These are phyloP conservation scores for Elymus sibiricus DNA, from an alignment of 176 grass and related monocot genomes.

Conservation along the genomic window DNA sequence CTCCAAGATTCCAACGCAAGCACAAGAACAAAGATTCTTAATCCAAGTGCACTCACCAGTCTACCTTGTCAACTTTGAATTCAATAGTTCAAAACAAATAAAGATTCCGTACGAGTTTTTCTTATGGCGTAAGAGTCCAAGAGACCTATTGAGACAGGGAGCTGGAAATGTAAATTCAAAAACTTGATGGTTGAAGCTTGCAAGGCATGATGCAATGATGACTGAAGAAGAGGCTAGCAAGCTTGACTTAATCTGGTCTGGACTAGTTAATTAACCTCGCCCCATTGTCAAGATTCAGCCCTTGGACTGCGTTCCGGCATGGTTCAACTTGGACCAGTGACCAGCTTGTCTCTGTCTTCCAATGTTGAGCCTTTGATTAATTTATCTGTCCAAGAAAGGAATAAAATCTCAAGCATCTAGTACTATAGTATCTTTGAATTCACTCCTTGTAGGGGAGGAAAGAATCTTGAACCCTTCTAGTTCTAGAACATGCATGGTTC, in stretches of 20 bases:
- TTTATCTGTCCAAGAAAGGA: constrained; percentile 2
- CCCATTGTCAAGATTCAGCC: constrained; percentile 33
- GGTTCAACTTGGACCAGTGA: constrained; percentile 33
- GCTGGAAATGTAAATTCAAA: not conserved
- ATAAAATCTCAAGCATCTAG: not conserved
- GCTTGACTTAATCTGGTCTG: constrained; percentile 37
- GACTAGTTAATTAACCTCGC: not conserved
- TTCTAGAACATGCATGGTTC: not conserved
- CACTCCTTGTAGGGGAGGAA: not conserved
- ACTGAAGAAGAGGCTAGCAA: not conserved
- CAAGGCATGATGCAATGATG: constrained; percentile 19
- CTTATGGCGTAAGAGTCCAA: not conserved
- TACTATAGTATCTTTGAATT: not conserved
- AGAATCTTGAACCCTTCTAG: constrained; percentile 6
- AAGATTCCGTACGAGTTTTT: not conserved
- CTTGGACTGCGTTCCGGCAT: constrained; percentile 37
- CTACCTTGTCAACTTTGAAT: not conserved
- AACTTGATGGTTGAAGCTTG: constrained; percentile 8
- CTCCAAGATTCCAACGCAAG: constrained; percentile 18
- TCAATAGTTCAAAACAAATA: not conserved
- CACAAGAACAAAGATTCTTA: not conserved
- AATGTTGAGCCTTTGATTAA: not conserved
- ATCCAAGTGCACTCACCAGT: not conserved
- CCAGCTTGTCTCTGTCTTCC: constrained; percentile 18
- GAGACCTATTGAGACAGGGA: not conserved